phyloP scores from a whole-genome alignment of 2,329 filamentous ascomycete genomes.

The Fusarium verticillioides region DNA sequence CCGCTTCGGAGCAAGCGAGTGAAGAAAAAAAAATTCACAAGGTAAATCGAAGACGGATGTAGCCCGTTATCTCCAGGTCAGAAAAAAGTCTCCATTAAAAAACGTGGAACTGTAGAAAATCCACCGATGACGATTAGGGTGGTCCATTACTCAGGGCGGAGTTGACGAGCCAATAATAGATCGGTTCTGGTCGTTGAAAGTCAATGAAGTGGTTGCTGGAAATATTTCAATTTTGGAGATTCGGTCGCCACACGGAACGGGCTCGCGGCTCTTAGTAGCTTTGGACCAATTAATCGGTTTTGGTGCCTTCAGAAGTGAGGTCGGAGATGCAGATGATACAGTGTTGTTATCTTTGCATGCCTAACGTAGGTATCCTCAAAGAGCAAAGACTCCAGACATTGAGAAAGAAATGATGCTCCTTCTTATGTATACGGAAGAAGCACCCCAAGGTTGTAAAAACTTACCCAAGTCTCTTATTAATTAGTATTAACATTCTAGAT shows the following conservation, averaged over 20 bases:
- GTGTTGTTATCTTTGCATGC: slow-evolving; percentile 3
- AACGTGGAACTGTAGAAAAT: slow-evolving; percentile 28
- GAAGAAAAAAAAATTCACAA: neutral
- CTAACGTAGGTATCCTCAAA: neutral
- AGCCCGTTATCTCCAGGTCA: slow-evolving; percentile 10
- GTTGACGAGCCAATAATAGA: slow-evolving; percentile 16
- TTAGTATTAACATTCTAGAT: neutral
- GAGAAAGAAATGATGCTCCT: no score
- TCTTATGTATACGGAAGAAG: neutral
- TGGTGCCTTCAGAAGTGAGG: neutral
- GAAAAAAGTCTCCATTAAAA: neutral
- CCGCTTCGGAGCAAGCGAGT: slow-evolving; percentile 11
- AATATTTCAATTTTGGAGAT: slow-evolving; percentile 4
- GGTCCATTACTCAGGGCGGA: slow-evolving; percentile 29
- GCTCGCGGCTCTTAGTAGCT: neutral
- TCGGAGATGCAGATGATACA: slow-evolving; percentile 12
- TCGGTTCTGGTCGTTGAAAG: neutral
- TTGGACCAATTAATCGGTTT: slow-evolving; percentile 7
- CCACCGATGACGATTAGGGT: slow-evolving; percentile 30
- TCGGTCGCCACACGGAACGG: slow-evolving; percentile 23
- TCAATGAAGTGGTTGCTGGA: neutral
- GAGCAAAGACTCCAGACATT: neutral
- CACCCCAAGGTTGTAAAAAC: neutral
- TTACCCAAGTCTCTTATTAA: no score
- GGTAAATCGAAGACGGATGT: neutral